A percentile compares a stretch with the other conserved stretches of the same genome.
Evolutionary conservation across 2,329 filamentous ascomycete species (phyloP).

Genomic region (Amphichorda felina): DNA sequence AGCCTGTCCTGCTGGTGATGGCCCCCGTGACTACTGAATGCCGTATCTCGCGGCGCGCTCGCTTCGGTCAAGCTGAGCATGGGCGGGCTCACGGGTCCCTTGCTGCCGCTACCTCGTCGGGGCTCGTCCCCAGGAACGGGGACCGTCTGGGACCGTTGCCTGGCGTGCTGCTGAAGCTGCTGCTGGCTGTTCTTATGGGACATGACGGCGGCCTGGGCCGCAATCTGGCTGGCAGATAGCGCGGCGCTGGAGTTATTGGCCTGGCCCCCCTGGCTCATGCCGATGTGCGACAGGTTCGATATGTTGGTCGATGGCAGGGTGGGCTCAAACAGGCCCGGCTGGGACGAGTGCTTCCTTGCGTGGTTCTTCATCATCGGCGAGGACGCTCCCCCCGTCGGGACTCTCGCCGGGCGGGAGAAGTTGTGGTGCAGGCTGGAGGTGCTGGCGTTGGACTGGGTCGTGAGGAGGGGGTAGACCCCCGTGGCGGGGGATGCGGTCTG

Average conservation of each 20-base stretch:
- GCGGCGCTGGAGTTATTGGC: slow-evolving; percentile 18
- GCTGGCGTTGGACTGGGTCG: slow-evolving; percentile 35
- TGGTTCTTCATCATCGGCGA: slow-evolving; percentile 27
- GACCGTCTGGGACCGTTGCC: slow-evolving; percentile 66
- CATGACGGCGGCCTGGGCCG: slow-evolving; percentile 67
- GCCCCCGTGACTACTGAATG: slow-evolving; percentile 32
- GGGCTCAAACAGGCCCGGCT: slow-evolving; percentile 68
- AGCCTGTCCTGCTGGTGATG: slow-evolving; percentile 48
- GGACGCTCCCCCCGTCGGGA: slow-evolving; percentile 7
- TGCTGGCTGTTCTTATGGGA: slow-evolving; percentile 37
- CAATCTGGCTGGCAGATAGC: slow-evolving; percentile 62
- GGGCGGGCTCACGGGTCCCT: slow-evolving; percentile 47
- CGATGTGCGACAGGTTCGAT: slow-evolving; percentile 40
- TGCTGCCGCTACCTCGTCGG: slow-evolving; percentile 31
- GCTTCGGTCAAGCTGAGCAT: slow-evolving; percentile 53
- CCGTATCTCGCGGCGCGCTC: slow-evolving; percentile 45
- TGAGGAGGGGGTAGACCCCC: too few species aligned
- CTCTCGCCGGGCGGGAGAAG: slow-evolving; percentile 42
- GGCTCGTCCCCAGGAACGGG: slow-evolving; percentile 38
- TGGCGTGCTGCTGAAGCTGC: slow-evolving; percentile 19
- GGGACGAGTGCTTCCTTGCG: slow-evolving; percentile 58
- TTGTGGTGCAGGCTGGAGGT: slow-evolving; percentile 35
- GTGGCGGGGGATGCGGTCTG: slow-evolving; percentile 22
- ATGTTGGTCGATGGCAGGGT: slow-evolving; percentile 51
- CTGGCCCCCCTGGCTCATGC: slow-evolving; percentile 25